phyloP scores from a whole-genome alignment of 1,284 basidiomycete species.

The Ganoderma meredithae region DNA sequence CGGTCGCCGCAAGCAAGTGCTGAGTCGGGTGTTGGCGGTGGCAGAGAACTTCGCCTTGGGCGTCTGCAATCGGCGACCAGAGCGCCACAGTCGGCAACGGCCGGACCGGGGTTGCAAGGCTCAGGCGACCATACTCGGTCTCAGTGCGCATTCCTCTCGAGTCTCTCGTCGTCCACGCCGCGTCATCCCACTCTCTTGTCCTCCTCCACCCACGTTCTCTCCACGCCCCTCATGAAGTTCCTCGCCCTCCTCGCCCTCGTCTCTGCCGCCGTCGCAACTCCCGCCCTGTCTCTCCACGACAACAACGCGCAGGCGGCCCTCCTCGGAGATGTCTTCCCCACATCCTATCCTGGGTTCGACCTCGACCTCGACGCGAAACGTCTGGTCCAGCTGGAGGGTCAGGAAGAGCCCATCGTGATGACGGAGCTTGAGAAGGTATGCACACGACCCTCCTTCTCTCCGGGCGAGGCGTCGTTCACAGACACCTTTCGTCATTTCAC shows the following conservation, averaged over 20 bases:
- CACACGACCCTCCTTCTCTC: constrained; percentile 11
- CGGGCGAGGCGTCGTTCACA: constrained; percentile 20
- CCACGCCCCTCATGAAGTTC: constrained; percentile 54
- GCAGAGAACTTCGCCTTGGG: constrained; percentile 3
- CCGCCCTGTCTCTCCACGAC: constrained; percentile 29
- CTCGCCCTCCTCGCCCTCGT: constrained; percentile 49
- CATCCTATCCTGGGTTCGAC: constrained; percentile 49
- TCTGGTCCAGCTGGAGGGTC: constrained; percentile 77
- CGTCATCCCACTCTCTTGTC: constrained; percentile 17
- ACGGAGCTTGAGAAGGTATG: constrained; percentile 84
- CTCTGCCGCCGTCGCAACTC: constrained; percentile 35
- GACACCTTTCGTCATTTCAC: constrained; percentile 29
- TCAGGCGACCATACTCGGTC: constrained; percentile 8
- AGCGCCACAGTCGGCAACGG: constrained; percentile 10
- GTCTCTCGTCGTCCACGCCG: constrained; percentile 13
- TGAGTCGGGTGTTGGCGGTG: constrained; percentile 2
- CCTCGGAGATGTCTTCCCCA: constrained; percentile 28
- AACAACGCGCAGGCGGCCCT: constrained; percentile 33
- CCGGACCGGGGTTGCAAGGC: constrained; percentile 6
- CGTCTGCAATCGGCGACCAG: constrained; percentile 18
- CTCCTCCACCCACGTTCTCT: constrained; percentile 24
- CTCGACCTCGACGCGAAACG: constrained; percentile 77
- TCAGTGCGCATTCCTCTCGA: neutral
- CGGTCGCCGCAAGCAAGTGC: constrained; percentile 19
- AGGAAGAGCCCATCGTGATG: constrained; percentile 72